Evolutionary conservation across 441 rosid genomes (phyloP), one percentile per base, ranked within the genome.

Genomic region (Eruca vesicaria): DNA sequence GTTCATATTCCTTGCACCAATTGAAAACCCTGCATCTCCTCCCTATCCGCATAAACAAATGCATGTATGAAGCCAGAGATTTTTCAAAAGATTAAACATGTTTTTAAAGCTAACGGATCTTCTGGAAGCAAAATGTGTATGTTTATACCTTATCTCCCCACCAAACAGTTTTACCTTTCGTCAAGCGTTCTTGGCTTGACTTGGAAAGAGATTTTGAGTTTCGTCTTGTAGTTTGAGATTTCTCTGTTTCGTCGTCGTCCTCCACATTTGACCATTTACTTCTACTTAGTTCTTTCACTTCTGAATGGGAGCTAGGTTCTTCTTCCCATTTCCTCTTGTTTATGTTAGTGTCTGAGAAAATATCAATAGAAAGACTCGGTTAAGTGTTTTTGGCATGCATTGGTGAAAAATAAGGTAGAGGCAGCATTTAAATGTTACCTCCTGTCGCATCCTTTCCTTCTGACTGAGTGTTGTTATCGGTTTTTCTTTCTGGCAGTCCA

Each of bases 261-360:
- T 86, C 93, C 35, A 84, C 83, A 80, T 84, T 82, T 28, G 93
- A 94, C 99, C 99, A 94, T 84, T 92, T 94, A 76, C 97, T 89
- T 87, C 83, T 80, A 68, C 89, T 88, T 69, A 90, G 75, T 59
- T 84, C 94, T 76, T 89, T 89, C 72, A 88, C 86, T 75, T 79
- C 85, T 12, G 69, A 53, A 68, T 76, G 66, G 60, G 79, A 70
- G 79, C 82, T 88, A 48, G 80, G 79, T 76, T 87, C 90, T 56
- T 75, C 84, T 73, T 80, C 85, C 88, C 88, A 81, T 79, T 76
- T 82, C 75, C 80, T 81, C 66, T 71, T 82, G 45, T 59, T 84
- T 71, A 56, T 76, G 71, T 69, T 48, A 74, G 73, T 58, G 76
- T 72, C 89, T 88, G 70, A 58, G 66, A 63, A 26, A 8, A 32